Evolutionary conservation across 2,329 filamentous ascomycete species (phyloP), one percentile per base, ranked within the genome.

Genomic region (Cryphonectria nitschkei): DNA sequence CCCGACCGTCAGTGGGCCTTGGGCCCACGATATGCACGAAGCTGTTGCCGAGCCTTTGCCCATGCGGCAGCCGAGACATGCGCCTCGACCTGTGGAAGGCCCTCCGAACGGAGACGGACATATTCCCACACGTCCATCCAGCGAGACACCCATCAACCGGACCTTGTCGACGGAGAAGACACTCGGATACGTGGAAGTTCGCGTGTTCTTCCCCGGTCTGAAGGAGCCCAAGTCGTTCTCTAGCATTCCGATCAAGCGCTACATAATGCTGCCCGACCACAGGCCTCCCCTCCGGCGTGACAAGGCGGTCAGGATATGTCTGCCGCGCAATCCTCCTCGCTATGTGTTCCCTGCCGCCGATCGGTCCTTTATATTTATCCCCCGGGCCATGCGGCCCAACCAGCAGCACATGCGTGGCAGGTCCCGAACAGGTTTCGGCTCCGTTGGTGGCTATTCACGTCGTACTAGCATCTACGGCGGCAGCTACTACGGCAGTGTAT

Each of bases 291-390:
- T 99, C 65, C 92, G 96, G 73, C 91, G 96, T 76, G 96, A 99
- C 83, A 99, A 98, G 80, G 96, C 96, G 9, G 96, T 98, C 56
- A 92, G 96, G 66, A 93, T 99, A 75, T 98, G 94, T 11, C 85
- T 99, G 58, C 95, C 96, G 1, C 87, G 92, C 39, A 88, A 92
- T 74, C 85, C 89, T 16, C 93, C 94, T 50, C 90, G 93, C 73
- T 98, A 98, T 80, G 95, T 98, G 72, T 97, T 96, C 81, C 96
- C 96, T 7, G 92, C 94, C 2, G 86, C 89, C 63, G 95, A 98
- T 76, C 87, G 96, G 74, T 98, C 96, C 0, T 99, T 99, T 80
- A 97, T 98, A 76, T 99, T 99, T 82, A 99, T 99, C 72, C 96
- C 96, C 16, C 89, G 96, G 75, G 95, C 95, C 14, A 88, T 98